phyloP scores from a whole-genome alignment of 441 rosid genomes.

The Hura crepitans region DNA sequence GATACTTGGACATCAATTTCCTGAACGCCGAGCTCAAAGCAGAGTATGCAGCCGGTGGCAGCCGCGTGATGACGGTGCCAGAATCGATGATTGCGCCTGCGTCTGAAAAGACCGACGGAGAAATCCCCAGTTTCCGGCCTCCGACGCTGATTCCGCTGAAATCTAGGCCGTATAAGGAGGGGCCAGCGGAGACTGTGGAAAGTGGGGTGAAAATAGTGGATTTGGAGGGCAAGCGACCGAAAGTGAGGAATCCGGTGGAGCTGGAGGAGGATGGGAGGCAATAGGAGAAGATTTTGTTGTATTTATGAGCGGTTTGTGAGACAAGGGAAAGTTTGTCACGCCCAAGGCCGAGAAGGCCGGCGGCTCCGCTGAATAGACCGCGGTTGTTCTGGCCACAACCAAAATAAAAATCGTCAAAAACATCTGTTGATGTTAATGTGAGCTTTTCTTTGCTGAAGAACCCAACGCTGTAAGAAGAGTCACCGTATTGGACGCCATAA shows the following conservation, averaged over 20 bases:
- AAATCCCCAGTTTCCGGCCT: constrained; percentile 36
- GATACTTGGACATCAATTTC: constrained; percentile 49
- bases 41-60: constrained; percentile 45
- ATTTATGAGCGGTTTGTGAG: constrained; percentile 54
- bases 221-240: constrained; percentile 47
- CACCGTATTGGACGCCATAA: constrained; percentile 75
- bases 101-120: constrained; percentile 39
- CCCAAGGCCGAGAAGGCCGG: constrained; percentile 81
- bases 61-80: constrained; percentile 49
- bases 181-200: constrained; percentile 28
- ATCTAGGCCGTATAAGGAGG: constrained; percentile 50
- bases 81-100: constrained; percentile 63
- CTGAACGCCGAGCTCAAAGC: constrained; percentile 45
- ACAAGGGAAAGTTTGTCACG: constrained; percentile 58
- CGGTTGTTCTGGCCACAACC: constrained; percentile 81
- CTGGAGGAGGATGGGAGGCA: constrained; percentile 69
- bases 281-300: constrained; percentile 67
- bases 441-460: constrained; percentile 57
- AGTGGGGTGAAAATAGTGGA: constrained; percentile 58
- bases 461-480: constrained; percentile 61
- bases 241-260: constrained; percentile 64
- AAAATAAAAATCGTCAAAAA: constrained; percentile 41
- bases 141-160: constrained; percentile 46
- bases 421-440: constrained; percentile 44
- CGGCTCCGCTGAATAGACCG: constrained; percentile 60